phyloP scores from a whole-genome alignment of 768 basidiomycete genomes.

The Lactarius sanguifluus region DNA sequence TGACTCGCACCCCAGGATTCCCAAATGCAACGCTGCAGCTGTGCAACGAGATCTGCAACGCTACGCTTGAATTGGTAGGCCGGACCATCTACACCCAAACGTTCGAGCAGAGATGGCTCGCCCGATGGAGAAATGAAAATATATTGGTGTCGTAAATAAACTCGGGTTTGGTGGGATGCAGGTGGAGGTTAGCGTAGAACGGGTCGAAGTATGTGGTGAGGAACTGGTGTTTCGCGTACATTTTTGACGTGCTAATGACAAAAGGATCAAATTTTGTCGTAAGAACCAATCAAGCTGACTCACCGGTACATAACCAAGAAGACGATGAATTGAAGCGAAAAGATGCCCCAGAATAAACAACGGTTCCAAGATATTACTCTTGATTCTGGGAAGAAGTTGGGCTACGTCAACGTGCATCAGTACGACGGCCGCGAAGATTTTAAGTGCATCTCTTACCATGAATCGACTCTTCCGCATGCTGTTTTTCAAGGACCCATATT shows the following conservation, averaged over 20 bases:
- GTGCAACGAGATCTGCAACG: conserved; percentile 15
- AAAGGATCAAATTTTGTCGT: background rate
- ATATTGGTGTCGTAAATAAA: conserved; percentile 40
- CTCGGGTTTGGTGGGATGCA: conserved; percentile 46
- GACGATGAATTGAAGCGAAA: conserved; percentile 47
- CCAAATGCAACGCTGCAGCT: conserved; percentile 24
- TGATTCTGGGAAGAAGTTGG: conserved; percentile 26
- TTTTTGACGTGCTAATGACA: conserved; percentile 44
- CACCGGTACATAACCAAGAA: conserved; percentile 60
- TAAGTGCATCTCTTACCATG: conserved; percentile 38
- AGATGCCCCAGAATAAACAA: conserved; percentile 40
- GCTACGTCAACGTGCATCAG: conserved; percentile 19
- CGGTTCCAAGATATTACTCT: conserved; percentile 30
- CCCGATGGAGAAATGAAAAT: conserved; percentile 30
- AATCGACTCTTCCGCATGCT: conserved; percentile 40
- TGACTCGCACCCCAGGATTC: conserved; percentile 25
- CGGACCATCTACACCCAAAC: conserved; percentile 18
- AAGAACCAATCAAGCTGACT: conserved; percentile 23
- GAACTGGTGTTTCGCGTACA: conserved; percentile 55
- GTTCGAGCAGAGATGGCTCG: conserved; percentile 17
- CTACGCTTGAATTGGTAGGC: conserved; percentile 7
- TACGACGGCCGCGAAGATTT: background rate
- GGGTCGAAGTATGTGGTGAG: conserved; percentile 78
- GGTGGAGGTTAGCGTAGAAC: conserved; percentile 68
- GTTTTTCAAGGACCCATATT: conserved; percentile 38